Evolutionary conservation across 202 grass and related monocot species (phyloP).

Genomic region (Carex sylvatica): DNA sequence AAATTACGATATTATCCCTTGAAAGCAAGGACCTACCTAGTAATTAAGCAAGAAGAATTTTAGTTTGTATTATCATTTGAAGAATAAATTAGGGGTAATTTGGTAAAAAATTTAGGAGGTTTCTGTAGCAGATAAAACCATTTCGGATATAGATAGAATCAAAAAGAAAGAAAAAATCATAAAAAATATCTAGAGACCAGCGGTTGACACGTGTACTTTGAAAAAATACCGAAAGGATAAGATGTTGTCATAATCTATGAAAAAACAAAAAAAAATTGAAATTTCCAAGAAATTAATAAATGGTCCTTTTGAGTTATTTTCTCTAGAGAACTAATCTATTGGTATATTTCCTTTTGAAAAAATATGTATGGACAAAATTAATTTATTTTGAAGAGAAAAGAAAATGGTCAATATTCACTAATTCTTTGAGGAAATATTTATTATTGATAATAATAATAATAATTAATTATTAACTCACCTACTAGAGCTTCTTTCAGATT

Average conservation of each 20-base stretch:
- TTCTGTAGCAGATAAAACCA: background rate
- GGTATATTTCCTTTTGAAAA: background rate
- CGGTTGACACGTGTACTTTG: background rate
- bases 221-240: slow-evolving; percentile 3
- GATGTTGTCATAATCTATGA: background rate
- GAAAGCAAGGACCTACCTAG: background rate
- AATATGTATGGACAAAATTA: no score
- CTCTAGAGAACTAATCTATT: background rate
- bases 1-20: background rate
- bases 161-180: background rate
- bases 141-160: slow-evolving; percentile 5
- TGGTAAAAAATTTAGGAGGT: background rate
- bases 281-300: background rate
- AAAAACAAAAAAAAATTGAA: background rate
- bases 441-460: no score
- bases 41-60: background rate
- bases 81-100: background rate
- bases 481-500: no score
- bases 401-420: no score
- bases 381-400: no score
- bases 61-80: background rate
- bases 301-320: background rate
- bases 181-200: background rate
- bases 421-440: no score
- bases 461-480: no score